Conservation (phyloP, 306 rosid species). For the Aeschynomene evenia region DNA sequence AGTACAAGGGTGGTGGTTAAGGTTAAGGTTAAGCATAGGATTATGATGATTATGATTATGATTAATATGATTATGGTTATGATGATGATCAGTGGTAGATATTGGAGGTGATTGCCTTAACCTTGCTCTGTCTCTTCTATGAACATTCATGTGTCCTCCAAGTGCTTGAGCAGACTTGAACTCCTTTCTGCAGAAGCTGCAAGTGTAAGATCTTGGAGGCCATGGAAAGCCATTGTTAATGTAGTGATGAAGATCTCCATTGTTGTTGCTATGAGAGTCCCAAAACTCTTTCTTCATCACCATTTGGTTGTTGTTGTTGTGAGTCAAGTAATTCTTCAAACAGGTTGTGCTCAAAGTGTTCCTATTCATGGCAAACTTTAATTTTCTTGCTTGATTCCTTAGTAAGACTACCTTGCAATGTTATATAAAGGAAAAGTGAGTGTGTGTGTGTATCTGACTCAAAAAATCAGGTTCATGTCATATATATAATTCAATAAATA, state of each 20-base stretch:
- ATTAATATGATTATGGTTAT: no score
- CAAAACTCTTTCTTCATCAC: conserved; percentile 29
- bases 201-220: conserved; percentile 89
- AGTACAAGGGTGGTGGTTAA: no score
- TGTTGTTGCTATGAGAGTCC: conserved; percentile 5
- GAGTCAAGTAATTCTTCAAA: conserved; percentile 31
- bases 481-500: no score
- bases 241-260: conserved; percentile 39
- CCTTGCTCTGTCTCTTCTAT: conserved; percentile 87
- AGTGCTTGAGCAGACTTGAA: conserved; percentile 96
- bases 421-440: conserved; percentile 38
- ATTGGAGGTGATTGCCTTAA: conserved; percentile 64
- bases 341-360: conserved; percentile 30
- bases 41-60: conserved; percentile 33
- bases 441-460: conserved; percentile 38
- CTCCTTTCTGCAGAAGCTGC: conserved; percentile 86
- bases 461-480: conserved; percentile 30
- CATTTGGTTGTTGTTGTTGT: neutral
- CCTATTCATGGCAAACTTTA: conserved; percentile 42
- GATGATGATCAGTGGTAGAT: conserved; percentile 23
- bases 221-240: conserved; percentile 73
- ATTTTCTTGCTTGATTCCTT: conserved; percentile 33
- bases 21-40: conserved; percentile 43
- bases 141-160: conserved; percentile 98
- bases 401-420: conserved; percentile 18